Percentiles rank a stretch among this genome's conserved stretches.
phyloP scores from a whole-genome alignment of 2,329 filamentous ascomycete species.

The Cladosporium colombiae region DNA sequence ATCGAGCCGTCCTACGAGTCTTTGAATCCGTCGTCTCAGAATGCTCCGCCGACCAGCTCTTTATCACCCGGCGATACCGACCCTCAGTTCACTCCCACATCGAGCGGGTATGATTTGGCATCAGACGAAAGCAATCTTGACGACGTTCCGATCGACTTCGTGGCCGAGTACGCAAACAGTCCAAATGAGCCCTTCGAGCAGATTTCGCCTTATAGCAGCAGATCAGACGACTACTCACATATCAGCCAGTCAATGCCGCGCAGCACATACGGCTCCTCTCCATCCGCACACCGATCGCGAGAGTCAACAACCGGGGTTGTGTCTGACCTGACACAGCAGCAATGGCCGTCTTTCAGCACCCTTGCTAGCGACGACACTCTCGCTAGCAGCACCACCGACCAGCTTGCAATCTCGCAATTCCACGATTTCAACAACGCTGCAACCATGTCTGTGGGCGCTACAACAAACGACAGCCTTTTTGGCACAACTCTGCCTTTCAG shows the following conservation, averaged over 20 bases:
- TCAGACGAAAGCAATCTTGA: neutral
- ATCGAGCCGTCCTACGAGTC: neutral
- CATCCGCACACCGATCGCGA: neutral
- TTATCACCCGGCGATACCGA: neutral
- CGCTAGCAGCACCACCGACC: neutral
- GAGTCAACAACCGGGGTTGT: neutral
- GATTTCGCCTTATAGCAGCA: constrained; percentile 8
- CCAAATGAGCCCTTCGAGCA: constrained; percentile 9
- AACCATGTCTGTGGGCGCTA: neutral
- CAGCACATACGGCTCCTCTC: neutral
- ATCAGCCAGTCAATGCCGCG: neutral
- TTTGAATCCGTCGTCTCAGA: neutral
- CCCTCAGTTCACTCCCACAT: constrained; percentile 7
- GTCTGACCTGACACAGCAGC: neutral
- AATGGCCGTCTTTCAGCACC: constrained; percentile 6
- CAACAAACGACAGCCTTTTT: neutral
- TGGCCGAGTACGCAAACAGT: constrained; percentile 9
- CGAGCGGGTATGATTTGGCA: neutral
- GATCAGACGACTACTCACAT: constrained; percentile 6
- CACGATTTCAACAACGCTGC: neutral
- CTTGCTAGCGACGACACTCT: neutral
- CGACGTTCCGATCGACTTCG: constrained; percentile 1
- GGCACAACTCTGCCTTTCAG: neutral
- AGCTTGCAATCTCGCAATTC: neutral
- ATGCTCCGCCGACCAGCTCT: constrained; percentile 4